Conservation (phyloP, 768 basidiomycete species). For the Lactarius tabidus region DNA sequence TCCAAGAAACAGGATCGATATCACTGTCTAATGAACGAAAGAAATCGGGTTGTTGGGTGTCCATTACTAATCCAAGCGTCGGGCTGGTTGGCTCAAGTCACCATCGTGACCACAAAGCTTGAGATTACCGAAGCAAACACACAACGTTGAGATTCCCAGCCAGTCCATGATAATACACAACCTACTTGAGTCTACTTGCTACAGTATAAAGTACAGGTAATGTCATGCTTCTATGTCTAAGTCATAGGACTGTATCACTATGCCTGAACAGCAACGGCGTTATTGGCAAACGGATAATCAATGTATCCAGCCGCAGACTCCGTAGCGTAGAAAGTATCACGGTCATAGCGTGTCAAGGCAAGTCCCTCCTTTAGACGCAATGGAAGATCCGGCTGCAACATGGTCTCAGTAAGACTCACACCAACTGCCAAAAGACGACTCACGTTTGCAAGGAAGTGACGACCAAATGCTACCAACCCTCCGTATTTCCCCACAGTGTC, state of each 20-base stretch:
- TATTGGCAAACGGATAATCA: constrained; percentile 16
- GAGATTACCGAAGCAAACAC: no score
- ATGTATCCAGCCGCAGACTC: constrained; percentile 14
- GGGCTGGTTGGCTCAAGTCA: no score
- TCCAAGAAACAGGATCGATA: constrained; percentile 32
- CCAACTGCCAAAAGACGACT: not conserved
- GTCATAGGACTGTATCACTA: no score
- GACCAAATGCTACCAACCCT: constrained; percentile 14
- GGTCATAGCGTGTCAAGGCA: constrained; percentile 6
- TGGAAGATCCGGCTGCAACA: constrained; percentile 20
- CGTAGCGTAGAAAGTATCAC: constrained; percentile 7
- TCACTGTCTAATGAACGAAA: constrained; percentile 28
- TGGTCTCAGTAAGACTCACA: not conserved
- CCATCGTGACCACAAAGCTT: no score
- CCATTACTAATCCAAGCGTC: not conserved
- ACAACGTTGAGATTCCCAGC: no score
- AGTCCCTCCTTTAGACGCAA: constrained; percentile 13
- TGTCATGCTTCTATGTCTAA: no score
- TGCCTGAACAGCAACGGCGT: not conserved
- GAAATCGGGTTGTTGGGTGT: constrained; percentile 7
- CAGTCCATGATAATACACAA: no score
- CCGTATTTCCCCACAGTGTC: constrained; percentile 9
- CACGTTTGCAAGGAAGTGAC: constrained; percentile 17
- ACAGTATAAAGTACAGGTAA: no score
- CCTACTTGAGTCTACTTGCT: no score